phyloP scores from a whole-genome alignment of 2,329 filamentous ascomycete genomes.

The Trichoderma oligosporum region DNA sequence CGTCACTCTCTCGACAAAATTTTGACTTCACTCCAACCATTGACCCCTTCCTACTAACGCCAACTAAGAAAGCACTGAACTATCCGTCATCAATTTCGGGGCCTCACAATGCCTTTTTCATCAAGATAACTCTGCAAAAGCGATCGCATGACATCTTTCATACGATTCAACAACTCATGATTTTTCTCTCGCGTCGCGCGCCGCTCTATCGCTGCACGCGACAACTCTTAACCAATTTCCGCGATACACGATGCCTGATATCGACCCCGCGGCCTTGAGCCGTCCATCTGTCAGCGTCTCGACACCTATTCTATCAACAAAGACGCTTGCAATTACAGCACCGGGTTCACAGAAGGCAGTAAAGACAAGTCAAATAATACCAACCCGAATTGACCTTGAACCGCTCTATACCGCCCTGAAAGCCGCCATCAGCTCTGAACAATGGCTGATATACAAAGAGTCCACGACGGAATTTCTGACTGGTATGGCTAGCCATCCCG shows the following conservation, averaged over 20 bases:
- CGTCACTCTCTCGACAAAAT: conserved; percentile 29
- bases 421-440: conserved; percentile 54
- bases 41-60: conserved; percentile 26
- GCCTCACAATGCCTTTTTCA: conserved; percentile 43
- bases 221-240: conserved; percentile 34
- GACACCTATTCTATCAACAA: conserved; percentile 56
- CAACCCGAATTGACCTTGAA: conserved; percentile 64
- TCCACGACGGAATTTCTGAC: conserved; percentile 59
- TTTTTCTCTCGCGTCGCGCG: conserved; percentile 41
- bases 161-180: conserved; percentile 44
- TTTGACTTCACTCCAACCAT: conserved; percentile 35
- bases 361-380: conserved; percentile 61
- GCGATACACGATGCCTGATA: conserved; percentile 57
- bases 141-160: conserved; percentile 41
- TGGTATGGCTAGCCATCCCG: too few relatives aligned
- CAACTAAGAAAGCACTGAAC: conserved; percentile 24
- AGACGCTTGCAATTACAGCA: conserved; percentile 53
- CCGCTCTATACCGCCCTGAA: conserved; percentile 61
- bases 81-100: conserved; percentile 39
- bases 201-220: conserved; percentile 47
- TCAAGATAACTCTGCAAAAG: conserved; percentile 39
- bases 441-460: conserved; percentile 64
- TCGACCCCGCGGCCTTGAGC: conserved; percentile 66
- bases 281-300: conserved; percentile 55
- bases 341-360: conserved; percentile 48